Evolutionary conservation across 2,329 filamentous ascomycete species (phyloP).

Genomic region (Fusarium luffae): DNA sequence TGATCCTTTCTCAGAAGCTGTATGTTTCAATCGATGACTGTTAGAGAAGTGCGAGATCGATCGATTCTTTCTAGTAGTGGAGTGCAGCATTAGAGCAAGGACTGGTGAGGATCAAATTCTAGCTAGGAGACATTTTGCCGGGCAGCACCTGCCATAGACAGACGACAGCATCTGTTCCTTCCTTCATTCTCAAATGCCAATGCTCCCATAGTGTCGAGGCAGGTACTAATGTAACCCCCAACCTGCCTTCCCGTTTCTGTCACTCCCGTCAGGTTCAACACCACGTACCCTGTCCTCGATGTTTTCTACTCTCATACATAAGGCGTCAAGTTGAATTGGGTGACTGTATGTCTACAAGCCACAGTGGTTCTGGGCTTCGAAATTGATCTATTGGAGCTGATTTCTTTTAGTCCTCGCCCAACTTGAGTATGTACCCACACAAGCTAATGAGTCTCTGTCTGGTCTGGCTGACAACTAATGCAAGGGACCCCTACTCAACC

Average conservation of each 20-base stretch:
- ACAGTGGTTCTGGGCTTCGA: constrained; percentile 26
- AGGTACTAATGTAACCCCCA: constrained; percentile 1
- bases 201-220: constrained; percentile 2
- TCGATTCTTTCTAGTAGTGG: not conserved
- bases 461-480: constrained; percentile 5
- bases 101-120: not conserved
- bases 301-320: not conserved
- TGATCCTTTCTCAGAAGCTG: not conserved
- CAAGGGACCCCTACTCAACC: constrained; percentile 7
- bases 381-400: not conserved
- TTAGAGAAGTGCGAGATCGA: not conserved
- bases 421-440: constrained; percentile 8
- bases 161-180: not conserved
- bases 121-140: not conserved
- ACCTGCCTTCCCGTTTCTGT: constrained; percentile 6
- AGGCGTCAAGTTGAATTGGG: constrained; percentile 1
- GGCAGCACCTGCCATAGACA: not conserved
- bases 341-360: constrained; percentile 26
- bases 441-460: not conserved
- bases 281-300: constrained; percentile 36
- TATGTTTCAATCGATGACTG: not conserved
- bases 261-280: constrained; percentile 33
- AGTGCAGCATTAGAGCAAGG: not conserved
- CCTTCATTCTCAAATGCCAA: not conserved
- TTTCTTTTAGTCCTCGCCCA: not conserved